Evolutionary conservation across 768 basidiomycete species (phyloP), one percentile per base, ranked within the genome.

Genomic region (Mycena capillaripes): DNA sequence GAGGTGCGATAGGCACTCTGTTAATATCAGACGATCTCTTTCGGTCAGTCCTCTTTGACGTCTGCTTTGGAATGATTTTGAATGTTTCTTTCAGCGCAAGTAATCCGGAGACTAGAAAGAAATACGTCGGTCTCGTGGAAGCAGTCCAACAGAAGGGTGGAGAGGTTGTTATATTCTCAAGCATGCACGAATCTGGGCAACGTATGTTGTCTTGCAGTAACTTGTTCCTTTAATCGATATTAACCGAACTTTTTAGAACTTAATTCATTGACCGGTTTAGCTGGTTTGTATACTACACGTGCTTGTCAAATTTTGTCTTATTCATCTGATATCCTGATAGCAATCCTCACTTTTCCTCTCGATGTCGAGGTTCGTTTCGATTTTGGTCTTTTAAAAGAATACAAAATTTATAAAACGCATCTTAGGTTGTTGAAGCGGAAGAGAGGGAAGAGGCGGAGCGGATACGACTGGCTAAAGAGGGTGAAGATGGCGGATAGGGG

Each of bases 101-200:
- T 76, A 92, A 98, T 73, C 92, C 94, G 6, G 82, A 81, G 23
- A 88, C 89, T 60, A 86, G 98, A 58, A 97, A 93, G 79, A 90
- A 88, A 79, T 99, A 95, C 76, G 97, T 99, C 36, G 85, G 83
- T 55, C 86, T 99, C 40, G 96, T 97, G 0, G 97, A 99, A 81
- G 91, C 90, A 40, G 96, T 98, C 19, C 91, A 93, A 76, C 88
- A 91, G 55, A 95, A 94, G 74, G 96, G 97, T 29, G 97, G 92
- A 29, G 97, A 99, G 79, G 97, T 97, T 7, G 86, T 98, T 23
- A 97, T 98, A 74, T 99, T 99, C 82, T 99, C 97, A 5, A 98
- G 97, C 78, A 99, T 99, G 98, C 98, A 99, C 79, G 98, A 99
- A 83, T 96, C 95, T 25, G 98, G 98, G 17, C 97, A 98, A 87